phyloP scores from a whole-genome alignment of 495 filamentous ascomycete species.

The Baudoinia panamericana region DNA sequence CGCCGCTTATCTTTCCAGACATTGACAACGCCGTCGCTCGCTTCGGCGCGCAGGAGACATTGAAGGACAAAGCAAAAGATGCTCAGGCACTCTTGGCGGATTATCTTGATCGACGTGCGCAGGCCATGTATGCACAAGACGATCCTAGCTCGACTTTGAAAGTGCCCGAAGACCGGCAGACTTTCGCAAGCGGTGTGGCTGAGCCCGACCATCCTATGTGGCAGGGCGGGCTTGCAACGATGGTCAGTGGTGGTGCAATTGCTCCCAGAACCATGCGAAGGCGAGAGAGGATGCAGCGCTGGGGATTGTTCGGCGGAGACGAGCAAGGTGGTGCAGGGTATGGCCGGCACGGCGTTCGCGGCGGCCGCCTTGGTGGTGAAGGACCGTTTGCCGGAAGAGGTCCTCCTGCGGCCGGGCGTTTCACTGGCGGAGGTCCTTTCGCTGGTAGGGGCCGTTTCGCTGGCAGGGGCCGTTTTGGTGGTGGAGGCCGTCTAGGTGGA shows the following conservation, averaged over 20 bases:
- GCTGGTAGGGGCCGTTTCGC: no score
- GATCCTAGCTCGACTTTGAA: conserved; percentile 18
- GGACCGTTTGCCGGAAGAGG: no score
- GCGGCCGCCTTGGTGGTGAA: no score
- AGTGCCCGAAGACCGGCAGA: conserved; percentile 12
- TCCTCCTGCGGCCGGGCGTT: no score
- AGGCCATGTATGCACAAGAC: conserved; percentile 32
- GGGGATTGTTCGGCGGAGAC: no score
- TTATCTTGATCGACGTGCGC: conserved; percentile 41
- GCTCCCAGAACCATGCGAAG: not conserved
- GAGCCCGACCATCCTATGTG: conserved; percentile 42
- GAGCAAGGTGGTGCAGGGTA: no score
- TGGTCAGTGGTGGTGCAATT: conserved; percentile 29
- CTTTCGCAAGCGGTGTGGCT: conserved; percentile 39
- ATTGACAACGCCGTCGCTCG: conserved; percentile 30
- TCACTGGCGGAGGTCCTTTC: no score
- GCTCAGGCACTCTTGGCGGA: conserved; percentile 36
- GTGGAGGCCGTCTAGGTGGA: no score
- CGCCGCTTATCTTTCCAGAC: conserved; percentile 42
- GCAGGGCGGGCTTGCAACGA: conserved; percentile 29
- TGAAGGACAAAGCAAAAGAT: conserved; percentile 25
- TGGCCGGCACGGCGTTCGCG: no score
- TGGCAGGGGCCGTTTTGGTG: no score
- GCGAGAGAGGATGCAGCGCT: not conserved
- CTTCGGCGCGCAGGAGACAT: conserved; percentile 24